Conservation (phyloP, 495 filamentous ascomycete genomes). For the Gamarada debralockiae region DNA sequence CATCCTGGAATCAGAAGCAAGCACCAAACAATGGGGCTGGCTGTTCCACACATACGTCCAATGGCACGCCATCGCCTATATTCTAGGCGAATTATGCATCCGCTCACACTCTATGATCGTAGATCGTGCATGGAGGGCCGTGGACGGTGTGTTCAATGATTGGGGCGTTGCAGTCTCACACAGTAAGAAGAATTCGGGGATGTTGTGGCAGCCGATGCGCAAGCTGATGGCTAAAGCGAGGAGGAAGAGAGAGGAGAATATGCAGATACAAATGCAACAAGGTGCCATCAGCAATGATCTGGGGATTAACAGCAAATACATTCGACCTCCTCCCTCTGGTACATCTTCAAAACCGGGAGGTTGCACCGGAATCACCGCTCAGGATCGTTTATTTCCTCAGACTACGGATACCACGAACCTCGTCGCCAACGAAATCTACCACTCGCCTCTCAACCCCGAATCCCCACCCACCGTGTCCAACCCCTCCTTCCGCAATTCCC, state of each 20-base stretch:
- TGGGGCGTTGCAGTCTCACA: constrained; percentile 49
- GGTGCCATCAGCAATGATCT: not conserved
- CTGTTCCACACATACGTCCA: constrained; percentile 78
- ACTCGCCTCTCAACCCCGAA: not conserved
- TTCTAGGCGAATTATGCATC: constrained; percentile 72
- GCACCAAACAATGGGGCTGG: constrained; percentile 71
- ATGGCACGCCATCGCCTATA: constrained; percentile 76
- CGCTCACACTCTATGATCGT: constrained; percentile 55
- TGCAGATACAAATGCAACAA: constrained; percentile 5
- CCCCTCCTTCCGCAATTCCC: not conserved
- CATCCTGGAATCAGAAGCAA: constrained; percentile 54
- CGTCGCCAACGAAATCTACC: constrained; percentile 26
- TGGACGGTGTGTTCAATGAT: constrained; percentile 56
- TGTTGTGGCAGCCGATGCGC: constrained; percentile 70
- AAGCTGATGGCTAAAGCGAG: constrained; percentile 68
- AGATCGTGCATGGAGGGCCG: constrained; percentile 76
- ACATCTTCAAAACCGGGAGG: not conserved
- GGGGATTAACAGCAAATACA: constrained; percentile 5
- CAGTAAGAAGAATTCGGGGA: constrained; percentile 51
- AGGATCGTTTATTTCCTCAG: constrained; percentile 29
- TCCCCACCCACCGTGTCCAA: not conserved
- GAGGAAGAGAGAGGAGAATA: constrained; percentile 47
- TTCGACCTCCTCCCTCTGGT: constrained; percentile 8
- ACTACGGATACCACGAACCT: constrained; percentile 29
- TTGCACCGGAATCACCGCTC: constrained; percentile 27